Percentiles rank a stretch among this genome's conserved stretches.
Conservation (phyloP, 345 rosid species). For the Bruguiera sexangula region DNA sequence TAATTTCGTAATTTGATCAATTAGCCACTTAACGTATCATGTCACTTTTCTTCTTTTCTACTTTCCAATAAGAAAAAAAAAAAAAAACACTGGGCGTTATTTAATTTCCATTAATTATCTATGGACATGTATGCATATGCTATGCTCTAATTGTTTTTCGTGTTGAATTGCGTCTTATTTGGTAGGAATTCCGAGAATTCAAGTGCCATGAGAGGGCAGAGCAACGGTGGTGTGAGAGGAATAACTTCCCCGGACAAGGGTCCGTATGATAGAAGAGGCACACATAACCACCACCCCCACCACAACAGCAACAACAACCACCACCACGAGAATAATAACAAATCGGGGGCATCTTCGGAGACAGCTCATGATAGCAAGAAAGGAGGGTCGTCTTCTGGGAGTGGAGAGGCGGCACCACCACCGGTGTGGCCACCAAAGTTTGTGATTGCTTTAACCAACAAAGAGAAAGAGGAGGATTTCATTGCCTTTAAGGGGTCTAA, state of each 20-base stretch:
- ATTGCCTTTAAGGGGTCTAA: constrained; percentile 69
- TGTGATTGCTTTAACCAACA: constrained; percentile 66
- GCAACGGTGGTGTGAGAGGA: constrained; percentile 49
- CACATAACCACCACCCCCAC: constrained; percentile 14
- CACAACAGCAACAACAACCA: not conserved
- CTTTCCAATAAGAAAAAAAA: too few species aligned
- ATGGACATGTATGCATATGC: not conserved
- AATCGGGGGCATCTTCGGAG: constrained; percentile 51
- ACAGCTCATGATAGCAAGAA: constrained; percentile 62
- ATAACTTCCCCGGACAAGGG: constrained; percentile 50
- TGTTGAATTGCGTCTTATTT: constrained; percentile 1
- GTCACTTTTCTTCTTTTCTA: too few species aligned
- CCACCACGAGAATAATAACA: constrained; percentile 26
- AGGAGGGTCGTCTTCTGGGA: constrained; percentile 64
- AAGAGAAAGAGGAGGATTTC: constrained; percentile 85
- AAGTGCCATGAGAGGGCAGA: constrained; percentile 60
- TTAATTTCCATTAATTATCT: not conserved
- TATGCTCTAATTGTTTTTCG: not conserved
- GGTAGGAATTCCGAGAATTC: constrained; percentile 58
- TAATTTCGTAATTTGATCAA: constrained; percentile 33
- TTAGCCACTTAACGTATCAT: not conserved
- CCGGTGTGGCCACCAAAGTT: constrained; percentile 69
- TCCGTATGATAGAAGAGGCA: constrained; percentile 46
- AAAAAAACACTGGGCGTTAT: constrained; percentile 8
- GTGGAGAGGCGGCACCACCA: constrained; percentile 46